Evolutionary conservation across 2,329 filamentous ascomycete genomes (phyloP), one percentile per base, ranked within the genome.

Genomic region (Penicillium sp.): DNA sequence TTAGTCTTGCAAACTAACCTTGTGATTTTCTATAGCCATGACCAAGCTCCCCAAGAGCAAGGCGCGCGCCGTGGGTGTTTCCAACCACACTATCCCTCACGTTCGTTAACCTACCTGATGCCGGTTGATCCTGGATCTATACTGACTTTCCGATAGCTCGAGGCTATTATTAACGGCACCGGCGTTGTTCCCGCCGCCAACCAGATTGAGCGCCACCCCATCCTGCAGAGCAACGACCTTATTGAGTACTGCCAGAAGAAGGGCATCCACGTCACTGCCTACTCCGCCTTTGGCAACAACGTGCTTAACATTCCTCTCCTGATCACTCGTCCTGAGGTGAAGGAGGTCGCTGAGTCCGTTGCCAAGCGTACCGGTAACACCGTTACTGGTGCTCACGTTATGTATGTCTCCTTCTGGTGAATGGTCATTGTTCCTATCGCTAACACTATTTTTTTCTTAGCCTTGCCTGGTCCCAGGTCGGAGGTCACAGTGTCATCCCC

Each of bases 171-270:
- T 71, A 78, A 81, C 39, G 84, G 74, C 51, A 75, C 73, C n/a
- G 73, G 73, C 43, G 81, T 90, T 63, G 76, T 85, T 1, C 87
- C 87, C 1, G 84, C 84, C 2, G 82, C 83, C 64, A 89, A 90
- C 74, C 87, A 90, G 74, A 85, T 90, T 61, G 87, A 90, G 70
- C 85, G 85, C 51, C 86, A 90, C 70, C 86, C 87, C 2, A 88
- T 87, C 65, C 78, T 90, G 11, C 87, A 88, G 69, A 87, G 85
- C 68, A 75, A 76, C 2, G 77, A 82, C 19, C 74, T 90, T 27
- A 71, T 87, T 8, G 75, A 81, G 14, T 86, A 82, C 72, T 85
- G 82, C 74, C 73, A 81, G 52, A 71, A 79, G 61, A 82, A 87
- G 70, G 78, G 78, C 58, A 88, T 89, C 60, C 76, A 84, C 58